Base-by-base conservation (phyloP, 345 rosid species). In the Heritiera littoralis region DNA sequence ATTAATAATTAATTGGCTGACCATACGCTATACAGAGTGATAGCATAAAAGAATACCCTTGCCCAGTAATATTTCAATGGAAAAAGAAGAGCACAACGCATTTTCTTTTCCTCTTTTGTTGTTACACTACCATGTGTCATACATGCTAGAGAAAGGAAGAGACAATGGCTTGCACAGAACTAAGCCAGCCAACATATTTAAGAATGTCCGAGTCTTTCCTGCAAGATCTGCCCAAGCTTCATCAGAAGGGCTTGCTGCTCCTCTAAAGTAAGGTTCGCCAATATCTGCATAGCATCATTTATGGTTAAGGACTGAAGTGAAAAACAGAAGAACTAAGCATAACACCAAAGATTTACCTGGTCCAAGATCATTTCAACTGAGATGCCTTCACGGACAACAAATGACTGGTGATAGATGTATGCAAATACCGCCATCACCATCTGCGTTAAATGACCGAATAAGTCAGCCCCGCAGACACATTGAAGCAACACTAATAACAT, bases 371-470 rank as follows among this genome's bases (percentile, higher is more conserved):
- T 91, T 80, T 95, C 98, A 32, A 91, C 89, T 0, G 93, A 83
- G 72, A 88, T 82, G 84, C 79, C 85, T 86, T 90, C 89, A 41
- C 89, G 82, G 75, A 86, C 86, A 9, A 95, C 85, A 63, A 95
- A 95, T 12, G 98, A 93, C 79, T 95, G 98, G 86, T 93, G 98
- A 81, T 93, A 95, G 79, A 95, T 93, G 80, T 90, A 95, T 46
- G 98, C 97, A 85, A 93, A 95, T 81, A 95, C 98, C 2, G 98
- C 98, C 98, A 95, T 95, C 85, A 93, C 97, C 98, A 95, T 95
- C 98, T 95, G 84, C 80, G 76, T 46, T 23, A 3, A 46, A 68
- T 58, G 59, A 58, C 43, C n/a, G 20, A 11, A 77, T 7, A 28
- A 32, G 48, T 65, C 60, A 65, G 60, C 51, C 9, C 2, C 14